A percentile compares a stretch with the other conserved stretches of the same genome.
These are phyloP conservation scores for Penicillium lividum DNA, from an alignment of 495 filamentous ascomycete genomes.

Conservation along the genomic window DNA sequence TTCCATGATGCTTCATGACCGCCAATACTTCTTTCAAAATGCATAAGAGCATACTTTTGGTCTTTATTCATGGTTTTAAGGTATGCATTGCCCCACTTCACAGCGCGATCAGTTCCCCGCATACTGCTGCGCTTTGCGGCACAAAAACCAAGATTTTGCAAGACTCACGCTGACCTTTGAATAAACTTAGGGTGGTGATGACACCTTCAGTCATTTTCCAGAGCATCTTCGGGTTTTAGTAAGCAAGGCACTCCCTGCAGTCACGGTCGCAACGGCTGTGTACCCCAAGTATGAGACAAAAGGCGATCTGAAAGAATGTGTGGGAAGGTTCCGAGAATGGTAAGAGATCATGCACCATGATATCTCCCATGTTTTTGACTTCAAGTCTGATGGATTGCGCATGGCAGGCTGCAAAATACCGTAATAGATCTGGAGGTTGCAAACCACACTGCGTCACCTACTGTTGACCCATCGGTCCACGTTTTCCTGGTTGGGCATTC, in stretches of 20 bases:
- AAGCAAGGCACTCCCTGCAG: slow-evolving; percentile 67
- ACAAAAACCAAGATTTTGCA: background rate
- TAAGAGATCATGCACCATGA: slow-evolving; percentile 29
- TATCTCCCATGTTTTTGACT: background rate
- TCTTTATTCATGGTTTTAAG: slow-evolving; percentile 98
- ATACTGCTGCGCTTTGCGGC: slow-evolving; percentile 1
- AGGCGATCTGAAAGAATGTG: slow-evolving; percentile 80
- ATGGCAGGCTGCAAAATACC: slow-evolving; percentile 77
- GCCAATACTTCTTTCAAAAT: slow-evolving; percentile 41
- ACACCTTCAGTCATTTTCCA: slow-evolving; percentile 81
- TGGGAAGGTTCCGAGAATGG: slow-evolving; percentile 85
- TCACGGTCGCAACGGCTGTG: slow-evolving; percentile 67
- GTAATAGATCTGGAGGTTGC: slow-evolving; percentile 94
- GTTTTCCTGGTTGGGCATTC: slow-evolving; percentile 86
- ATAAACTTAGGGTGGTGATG: slow-evolving; percentile 73
- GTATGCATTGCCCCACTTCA: slow-evolving; percentile 42
- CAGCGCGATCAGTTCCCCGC: slow-evolving; percentile 11
- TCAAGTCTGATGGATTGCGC: background rate
- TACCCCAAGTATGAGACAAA: slow-evolving; percentile 94
- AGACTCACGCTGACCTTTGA: slow-evolving; percentile 7
- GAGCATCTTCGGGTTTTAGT: slow-evolving; percentile 71
- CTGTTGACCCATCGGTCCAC: slow-evolving; percentile 83
- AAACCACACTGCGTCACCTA: slow-evolving; percentile 79
- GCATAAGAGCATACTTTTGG: slow-evolving; percentile 87
- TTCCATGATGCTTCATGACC: slow-evolving; percentile 6